These are phyloP conservation scores for Thinopyrum elongatum DNA, from an alignment of 176 grass and related monocot species.

Conservation along the genomic window DNA sequence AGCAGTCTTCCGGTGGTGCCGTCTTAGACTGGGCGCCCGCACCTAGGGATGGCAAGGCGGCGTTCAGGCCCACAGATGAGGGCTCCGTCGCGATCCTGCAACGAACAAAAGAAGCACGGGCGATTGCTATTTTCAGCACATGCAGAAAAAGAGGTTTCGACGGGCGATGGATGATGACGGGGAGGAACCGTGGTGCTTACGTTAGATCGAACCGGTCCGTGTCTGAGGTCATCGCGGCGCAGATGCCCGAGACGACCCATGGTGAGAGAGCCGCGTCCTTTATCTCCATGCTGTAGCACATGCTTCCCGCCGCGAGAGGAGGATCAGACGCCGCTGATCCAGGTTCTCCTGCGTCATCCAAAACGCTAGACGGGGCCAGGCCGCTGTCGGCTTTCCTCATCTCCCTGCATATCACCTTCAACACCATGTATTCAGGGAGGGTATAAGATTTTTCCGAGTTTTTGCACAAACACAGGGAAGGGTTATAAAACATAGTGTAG, in stretches of 20 bases:
- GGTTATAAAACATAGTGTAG: background rate
- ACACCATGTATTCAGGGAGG: background rate
- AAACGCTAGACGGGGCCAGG: conserved; percentile 22
- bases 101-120: no score
- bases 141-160: background rate
- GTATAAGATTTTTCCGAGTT: no score
- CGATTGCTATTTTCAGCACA: background rate
- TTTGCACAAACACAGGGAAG: no score
- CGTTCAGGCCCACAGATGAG: conserved; percentile 52
- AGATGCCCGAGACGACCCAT: conserved; percentile 73
- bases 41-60: conserved; percentile 45
- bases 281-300: conserved; percentile 86
- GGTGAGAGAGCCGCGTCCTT: conserved; percentile 60
- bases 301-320: conserved; percentile 13
- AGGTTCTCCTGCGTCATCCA: conserved; percentile 30
- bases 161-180: background rate
- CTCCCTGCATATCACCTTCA: conserved; percentile 87
- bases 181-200: conserved; percentile 15
- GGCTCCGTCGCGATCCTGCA: conserved; percentile 51
- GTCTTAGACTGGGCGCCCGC: background rate
- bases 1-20: background rate
- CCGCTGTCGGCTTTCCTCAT: conserved; percentile 72
- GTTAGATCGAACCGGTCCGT: conserved; percentile 46
- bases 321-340: background rate
- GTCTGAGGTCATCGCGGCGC: conserved; percentile 53